These are phyloP conservation scores for Geranium incanum DNA, from an alignment of 441 rosid genomes.

Conservation along the genomic window DNA sequence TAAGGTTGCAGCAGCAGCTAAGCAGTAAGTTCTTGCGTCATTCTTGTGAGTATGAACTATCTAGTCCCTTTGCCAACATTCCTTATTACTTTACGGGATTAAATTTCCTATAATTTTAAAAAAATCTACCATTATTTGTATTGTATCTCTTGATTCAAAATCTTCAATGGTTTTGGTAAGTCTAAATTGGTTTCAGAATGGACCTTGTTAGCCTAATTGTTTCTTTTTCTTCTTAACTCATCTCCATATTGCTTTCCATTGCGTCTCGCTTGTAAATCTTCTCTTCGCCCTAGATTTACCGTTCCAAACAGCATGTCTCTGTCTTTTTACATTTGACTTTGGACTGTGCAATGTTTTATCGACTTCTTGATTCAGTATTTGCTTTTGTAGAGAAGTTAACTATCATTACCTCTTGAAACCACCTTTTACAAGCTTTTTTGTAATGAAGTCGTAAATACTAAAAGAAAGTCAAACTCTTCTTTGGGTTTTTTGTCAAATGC, in stretches of 20 bases:
- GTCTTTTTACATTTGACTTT: background rate
- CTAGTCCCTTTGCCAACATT: background rate
- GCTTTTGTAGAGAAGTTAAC: background rate
- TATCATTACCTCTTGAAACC: background rate
- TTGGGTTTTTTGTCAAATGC: conserved; percentile 23
- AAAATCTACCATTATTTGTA: background rate
- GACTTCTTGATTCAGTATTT: background rate
- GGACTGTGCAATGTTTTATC: background rate
- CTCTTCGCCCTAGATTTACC: background rate
- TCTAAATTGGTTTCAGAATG: background rate
- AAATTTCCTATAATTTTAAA: background rate
- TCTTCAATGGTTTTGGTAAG: background rate
- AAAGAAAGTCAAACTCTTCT: conserved; percentile 12
- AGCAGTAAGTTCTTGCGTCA: conserved; percentile 53
- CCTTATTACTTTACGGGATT: background rate
- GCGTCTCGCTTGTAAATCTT: background rate
- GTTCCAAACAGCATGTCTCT: background rate
- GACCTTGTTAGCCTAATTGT: conserved; percentile 1
- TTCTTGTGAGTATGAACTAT: background rate
- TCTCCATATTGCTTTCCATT: background rate
- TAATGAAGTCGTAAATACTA: background rate
- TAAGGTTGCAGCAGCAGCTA: conserved; percentile 80
- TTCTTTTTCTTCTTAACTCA: background rate
- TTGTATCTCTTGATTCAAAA: background rate
- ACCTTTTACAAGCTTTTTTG: background rate